Base-by-base conservation (phyloP, 768 basidiomycete species). In the Russula virescens region DNA sequence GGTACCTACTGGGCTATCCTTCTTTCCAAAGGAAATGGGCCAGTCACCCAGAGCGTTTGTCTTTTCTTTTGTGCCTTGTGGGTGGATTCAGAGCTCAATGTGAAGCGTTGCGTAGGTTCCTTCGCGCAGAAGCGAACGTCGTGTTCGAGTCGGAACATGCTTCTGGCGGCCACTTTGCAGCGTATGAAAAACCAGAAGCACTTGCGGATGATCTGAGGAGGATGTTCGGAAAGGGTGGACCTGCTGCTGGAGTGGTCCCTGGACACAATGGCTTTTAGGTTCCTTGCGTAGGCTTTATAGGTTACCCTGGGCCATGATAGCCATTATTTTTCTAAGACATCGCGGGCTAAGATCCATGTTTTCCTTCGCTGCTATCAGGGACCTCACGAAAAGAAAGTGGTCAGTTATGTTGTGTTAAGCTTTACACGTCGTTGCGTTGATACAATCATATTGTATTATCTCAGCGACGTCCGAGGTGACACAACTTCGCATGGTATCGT, bases 161-260 rank as follows among this genome's bases (percentile, higher is more conserved):
- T 1, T 69, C 69, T 7, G 84, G 85, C 5, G 84, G 85, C 1
- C 85, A 86, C 69, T 86, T 87, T 68, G 80, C 83, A 11, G 78
- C 84, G 0, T 68, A 78, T 63, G 84, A 86, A 65, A 71, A 66
- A 47, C 83, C 85, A 0, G 73, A 78, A 5, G 70, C 71, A 3
- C 73, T 87, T 18, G 83, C 75, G 0, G 74, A 66, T 1, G 85
- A 84, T 66, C 53, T 86, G 51, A 72, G 79, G 34, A 78, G 74
- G 66, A 85, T 85, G 82, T 86, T 84, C 70, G 79, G 78, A 42
- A 79, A 74, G 60, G 79, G 75, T 11, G 80, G 82, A 0, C 76
- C 77, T 38, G 81, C 81, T 2, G 80, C 75, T 63, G 76, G 76
- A 2, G 78, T 82, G 18, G 79, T 84, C 9, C 60, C 73, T 2